Conservation (phyloP, 345 rosid genomes). For the Noccaea caerulescens region DNA sequence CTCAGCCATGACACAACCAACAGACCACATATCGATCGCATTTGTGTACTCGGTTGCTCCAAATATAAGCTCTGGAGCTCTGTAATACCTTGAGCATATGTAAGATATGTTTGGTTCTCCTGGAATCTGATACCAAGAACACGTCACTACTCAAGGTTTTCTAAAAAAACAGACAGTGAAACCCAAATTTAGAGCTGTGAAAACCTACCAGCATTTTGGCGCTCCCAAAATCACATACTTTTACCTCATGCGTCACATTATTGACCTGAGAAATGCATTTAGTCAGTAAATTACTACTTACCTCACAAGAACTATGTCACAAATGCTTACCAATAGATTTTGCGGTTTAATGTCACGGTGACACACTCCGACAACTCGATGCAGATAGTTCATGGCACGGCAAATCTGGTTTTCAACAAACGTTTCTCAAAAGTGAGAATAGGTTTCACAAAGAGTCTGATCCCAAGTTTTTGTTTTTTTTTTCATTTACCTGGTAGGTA, state of each 20-base stretch:
- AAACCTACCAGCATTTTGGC: constrained; percentile 83
- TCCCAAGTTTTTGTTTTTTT: background rate
- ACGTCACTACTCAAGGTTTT: constrained; percentile 24
- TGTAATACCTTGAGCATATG: constrained; percentile 92
- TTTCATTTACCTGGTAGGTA: constrained; percentile 71
- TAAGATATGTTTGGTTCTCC: constrained; percentile 92
- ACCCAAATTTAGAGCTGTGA: background rate
- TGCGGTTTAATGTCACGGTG: constrained; percentile 99
- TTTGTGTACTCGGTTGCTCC: constrained; percentile 97
- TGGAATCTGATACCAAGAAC: constrained; percentile 56
- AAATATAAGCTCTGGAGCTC: constrained; percentile 97
- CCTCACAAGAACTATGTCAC: constrained; percentile 4
- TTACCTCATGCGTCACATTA: constrained; percentile 86
- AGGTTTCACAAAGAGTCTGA: background rate
- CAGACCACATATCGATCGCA: constrained; percentile 97
- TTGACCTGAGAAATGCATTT: constrained; percentile 61
- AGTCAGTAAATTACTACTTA: background rate
- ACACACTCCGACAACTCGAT: constrained; percentile 85
- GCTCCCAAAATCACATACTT: constrained; percentile 95
- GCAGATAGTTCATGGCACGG: constrained; percentile 93
- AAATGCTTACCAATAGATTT: constrained; percentile 70
- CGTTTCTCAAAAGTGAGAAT: background rate
- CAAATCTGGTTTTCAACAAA: constrained; percentile 64
- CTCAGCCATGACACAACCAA: constrained; percentile 98
- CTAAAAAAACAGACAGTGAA: constrained; percentile 1